These are phyloP conservation scores for Puccinia coronata DNA, from an alignment of 1,284 basidiomycete species.

Conservation along the genomic window DNA sequence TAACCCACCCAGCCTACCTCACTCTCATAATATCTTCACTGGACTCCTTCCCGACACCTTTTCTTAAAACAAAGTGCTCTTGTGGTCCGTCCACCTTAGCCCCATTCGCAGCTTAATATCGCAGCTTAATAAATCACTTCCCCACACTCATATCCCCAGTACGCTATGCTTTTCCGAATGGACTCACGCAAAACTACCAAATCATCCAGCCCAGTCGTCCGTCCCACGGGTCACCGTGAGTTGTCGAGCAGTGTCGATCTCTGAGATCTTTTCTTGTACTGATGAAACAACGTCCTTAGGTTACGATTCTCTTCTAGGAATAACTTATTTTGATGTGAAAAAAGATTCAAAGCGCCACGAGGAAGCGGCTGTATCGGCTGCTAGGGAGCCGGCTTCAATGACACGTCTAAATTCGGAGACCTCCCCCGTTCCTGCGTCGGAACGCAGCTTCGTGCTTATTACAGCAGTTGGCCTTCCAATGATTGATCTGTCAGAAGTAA, in stretches of 20 bases:
- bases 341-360: not conserved
- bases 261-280: not conserved
- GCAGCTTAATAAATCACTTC: not conserved
- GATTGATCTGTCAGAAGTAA: not conserved
- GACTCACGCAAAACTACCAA: not conserved
- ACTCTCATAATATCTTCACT: too few species aligned
- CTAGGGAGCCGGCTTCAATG: not conserved
- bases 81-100: too few species aligned
- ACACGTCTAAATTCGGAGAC: not conserved
- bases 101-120: too few species aligned
- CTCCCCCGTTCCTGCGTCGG: not conserved
- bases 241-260: not conserved
- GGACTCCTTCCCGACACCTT: not conserved
- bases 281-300: not conserved
- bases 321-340: not conserved
- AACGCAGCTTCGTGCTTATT: conserved; percentile 1
- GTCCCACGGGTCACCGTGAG: not conserved
- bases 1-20: too few species aligned
- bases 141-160: too few species aligned
- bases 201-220: not conserved
- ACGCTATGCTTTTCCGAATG: conserved; percentile 1
- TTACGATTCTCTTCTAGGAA: conserved; percentile 17
- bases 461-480: not conserved
- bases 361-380: not conserved
- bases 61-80: too few species aligned